phyloP scores from a whole-genome alignment of 2,329 filamentous ascomycete species.

The Curvularia eragrostidis region DNA sequence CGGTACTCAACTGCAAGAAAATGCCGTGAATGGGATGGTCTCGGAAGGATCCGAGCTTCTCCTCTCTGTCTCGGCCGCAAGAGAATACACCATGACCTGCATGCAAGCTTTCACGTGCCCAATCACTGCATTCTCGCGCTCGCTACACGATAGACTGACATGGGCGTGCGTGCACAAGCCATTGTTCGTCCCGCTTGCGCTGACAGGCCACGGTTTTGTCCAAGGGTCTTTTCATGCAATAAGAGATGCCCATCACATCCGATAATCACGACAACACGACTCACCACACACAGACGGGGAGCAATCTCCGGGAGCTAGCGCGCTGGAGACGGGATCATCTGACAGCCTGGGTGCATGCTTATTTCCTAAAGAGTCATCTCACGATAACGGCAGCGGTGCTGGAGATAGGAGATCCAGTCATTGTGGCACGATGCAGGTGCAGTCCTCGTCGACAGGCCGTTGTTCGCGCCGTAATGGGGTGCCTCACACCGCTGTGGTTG shows the following conservation, averaged over 20 bases:
- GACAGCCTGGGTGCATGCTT: conserved; percentile 14
- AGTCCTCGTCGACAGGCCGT: conserved; percentile 12
- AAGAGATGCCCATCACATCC: conserved; percentile 10
- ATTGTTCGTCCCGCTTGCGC: not conserved
- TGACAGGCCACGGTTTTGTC: not conserved
- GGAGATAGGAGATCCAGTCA: conserved; percentile 11
- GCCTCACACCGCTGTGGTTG: conserved; percentile 6
- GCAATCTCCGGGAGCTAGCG: conserved; percentile 17
- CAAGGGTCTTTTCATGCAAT: conserved; percentile 8
- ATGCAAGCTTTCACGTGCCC: not conserved
- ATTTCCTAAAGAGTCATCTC: conserved; percentile 21
- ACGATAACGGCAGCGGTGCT: conserved; percentile 25
- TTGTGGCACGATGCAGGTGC: conserved; percentile 35
- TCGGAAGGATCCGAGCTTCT: not conserved
- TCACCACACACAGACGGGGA: conserved; percentile 8
- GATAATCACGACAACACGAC: conserved; percentile 5
- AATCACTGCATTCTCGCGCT: not conserved
- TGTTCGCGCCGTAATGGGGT: conserved; percentile 4
- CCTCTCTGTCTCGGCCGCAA: not conserved
- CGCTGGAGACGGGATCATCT: conserved; percentile 16
- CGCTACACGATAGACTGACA: conserved; percentile 1
- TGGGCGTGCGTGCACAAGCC: conserved; percentile 9
- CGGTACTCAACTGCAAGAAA: not conserved
- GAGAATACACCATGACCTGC: not conserved
- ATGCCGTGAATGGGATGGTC: not conserved